Evolutionary conservation across 192 early-diverging fungal genomes (phyloP).

Genomic region (Globomyces pollinis-pini): DNA sequence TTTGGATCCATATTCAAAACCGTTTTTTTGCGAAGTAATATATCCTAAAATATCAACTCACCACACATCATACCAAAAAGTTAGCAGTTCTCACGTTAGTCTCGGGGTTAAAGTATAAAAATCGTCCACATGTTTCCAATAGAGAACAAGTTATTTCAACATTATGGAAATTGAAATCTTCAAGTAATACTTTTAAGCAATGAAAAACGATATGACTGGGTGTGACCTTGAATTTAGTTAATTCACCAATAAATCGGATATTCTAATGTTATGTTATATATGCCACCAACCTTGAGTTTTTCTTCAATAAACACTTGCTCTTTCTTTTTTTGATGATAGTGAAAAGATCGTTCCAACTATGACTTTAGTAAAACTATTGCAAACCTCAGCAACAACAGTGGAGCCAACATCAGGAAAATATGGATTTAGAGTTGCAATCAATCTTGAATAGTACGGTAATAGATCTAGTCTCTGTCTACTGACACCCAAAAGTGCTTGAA

Average conservation of each 20-base stretch:
- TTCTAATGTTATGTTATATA: neutral
- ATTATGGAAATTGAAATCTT: slow-evolving; percentile 75
- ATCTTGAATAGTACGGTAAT: slow-evolving; percentile 82
- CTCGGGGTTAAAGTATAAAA: slow-evolving; percentile 68
- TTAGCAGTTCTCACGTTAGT: slow-evolving; percentile 60
- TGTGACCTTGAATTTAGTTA: slow-evolving; percentile 87
- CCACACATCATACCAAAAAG: slow-evolving; percentile 38
- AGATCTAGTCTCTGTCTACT: slow-evolving; percentile 75
- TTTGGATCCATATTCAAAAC: slow-evolving; percentile 79
- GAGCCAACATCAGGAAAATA: slow-evolving; percentile 84
- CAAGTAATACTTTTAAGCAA: slow-evolving; percentile 76
- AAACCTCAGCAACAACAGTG: slow-evolving; percentile 56
- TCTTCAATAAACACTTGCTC: slow-evolving; percentile 65
- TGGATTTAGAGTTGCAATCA: slow-evolving; percentile 78
- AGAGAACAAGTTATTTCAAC: slow-evolving; percentile 76
- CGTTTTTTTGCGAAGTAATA: slow-evolving; percentile 84
- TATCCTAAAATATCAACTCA: slow-evolving; percentile 77
- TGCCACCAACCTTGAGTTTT: slow-evolving; percentile 58
- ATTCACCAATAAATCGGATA: slow-evolving; percentile 76
- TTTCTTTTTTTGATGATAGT: slow-evolving; percentile 64
- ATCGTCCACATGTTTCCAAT: slow-evolving; percentile 86
- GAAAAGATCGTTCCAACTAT: slow-evolving; percentile 63
- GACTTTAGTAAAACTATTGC: slow-evolving; percentile 2
- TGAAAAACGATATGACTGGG: slow-evolving; percentile 76
- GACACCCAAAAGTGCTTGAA: slow-evolving; percentile 68